These are phyloP conservation scores for Choiromyces venosus DNA, from an alignment of 495 filamentous ascomycete genomes.

Conservation along the genomic window DNA sequence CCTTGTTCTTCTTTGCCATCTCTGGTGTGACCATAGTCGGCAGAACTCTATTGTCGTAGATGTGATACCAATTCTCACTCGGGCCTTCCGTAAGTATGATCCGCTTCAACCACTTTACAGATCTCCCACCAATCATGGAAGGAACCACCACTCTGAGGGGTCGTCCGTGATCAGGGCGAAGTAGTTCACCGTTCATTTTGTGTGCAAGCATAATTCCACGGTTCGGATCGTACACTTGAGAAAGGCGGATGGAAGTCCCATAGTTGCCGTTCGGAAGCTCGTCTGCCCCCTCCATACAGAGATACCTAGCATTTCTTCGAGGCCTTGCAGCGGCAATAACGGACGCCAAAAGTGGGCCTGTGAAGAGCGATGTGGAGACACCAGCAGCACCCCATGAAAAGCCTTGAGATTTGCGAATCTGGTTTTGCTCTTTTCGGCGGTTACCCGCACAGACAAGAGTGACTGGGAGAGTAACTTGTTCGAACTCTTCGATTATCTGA, in stretches of 20 bases:
- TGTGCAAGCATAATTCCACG: conserved; percentile 84
- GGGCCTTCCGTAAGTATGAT: conserved; percentile 72
- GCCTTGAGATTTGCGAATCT: conserved; percentile 84
- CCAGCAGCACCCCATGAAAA: conserved; percentile 95
- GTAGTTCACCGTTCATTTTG: conserved; percentile 84
- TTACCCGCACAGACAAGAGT: conserved; percentile 95
- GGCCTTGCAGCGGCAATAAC: conserved; percentile 66
- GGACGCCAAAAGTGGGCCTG: conserved; percentile 71
- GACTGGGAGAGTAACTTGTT: conserved; percentile 79
- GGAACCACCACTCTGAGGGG: conserved; percentile 81
- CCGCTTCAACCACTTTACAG: conserved; percentile 90
- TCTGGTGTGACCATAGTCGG: conserved; percentile 86
- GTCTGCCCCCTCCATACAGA: conserved; percentile 92
- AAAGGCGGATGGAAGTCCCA: conserved; percentile 80
- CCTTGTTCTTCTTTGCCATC: conserved; percentile 64
- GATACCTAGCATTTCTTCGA: conserved; percentile 65
- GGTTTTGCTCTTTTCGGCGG: conserved; percentile 88
- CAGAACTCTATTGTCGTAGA: conserved; percentile 87
- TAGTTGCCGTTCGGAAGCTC: conserved; percentile 86
- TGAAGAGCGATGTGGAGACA: conserved; percentile 84
- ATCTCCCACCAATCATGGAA: conserved; percentile 88
- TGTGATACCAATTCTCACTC: conserved; percentile 95
- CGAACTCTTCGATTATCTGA: conserved; percentile 69
- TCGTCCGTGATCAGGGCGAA: conserved; percentile 82
- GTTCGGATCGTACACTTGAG: conserved; percentile 81